Conservation (phyloP, 345 rosid genomes). For the Cardamine resedifolia region DNA sequence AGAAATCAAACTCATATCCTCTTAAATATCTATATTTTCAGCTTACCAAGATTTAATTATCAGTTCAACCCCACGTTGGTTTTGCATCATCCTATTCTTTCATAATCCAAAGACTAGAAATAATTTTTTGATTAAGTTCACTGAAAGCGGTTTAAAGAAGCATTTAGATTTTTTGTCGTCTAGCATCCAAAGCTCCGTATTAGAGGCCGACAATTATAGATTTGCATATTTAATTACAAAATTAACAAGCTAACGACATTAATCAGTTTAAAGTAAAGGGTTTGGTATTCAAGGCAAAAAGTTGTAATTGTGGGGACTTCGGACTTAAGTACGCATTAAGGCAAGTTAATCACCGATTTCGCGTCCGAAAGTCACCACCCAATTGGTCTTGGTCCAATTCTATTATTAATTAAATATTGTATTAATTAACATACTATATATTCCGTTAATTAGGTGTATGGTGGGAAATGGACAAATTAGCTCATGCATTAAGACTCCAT, state of each 20-base stretch:
- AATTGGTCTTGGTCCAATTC: slow-evolving; percentile 34
- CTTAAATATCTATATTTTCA: not conserved
- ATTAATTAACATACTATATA: slow-evolving; percentile 2
- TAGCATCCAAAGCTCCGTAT: slow-evolving; percentile 37
- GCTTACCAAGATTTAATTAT: not conserved
- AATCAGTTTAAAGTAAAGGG: slow-evolving; percentile 27
- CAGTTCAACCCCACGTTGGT: not conserved
- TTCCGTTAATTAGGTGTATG: slow-evolving; percentile 32
- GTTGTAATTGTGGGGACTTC: slow-evolving; percentile 39
- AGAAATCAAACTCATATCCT: not conserved
- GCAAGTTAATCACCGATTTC: slow-evolving; percentile 32
- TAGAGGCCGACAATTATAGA: slow-evolving; percentile 33
- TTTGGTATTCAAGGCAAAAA: slow-evolving; percentile 37
- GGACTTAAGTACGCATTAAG: slow-evolving; percentile 35
- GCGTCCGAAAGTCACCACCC: slow-evolving; percentile 40
- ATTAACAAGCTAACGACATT: not conserved
- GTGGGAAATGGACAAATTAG: slow-evolving; percentile 46
- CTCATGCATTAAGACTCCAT: slow-evolving; percentile 42
- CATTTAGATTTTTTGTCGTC: slow-evolving; percentile 28
- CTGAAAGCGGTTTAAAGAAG: slow-evolving; percentile 2
- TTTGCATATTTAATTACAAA: slow-evolving; percentile 25
- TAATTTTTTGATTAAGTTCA: not conserved
- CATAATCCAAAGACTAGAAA: not conserved
- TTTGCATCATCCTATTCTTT: not conserved
- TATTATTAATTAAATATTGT: slow-evolving; percentile 9